phyloP scores from a whole-genome alignment of 1,284 basidiomycete species.

The Coniferiporia sulphurascens region DNA sequence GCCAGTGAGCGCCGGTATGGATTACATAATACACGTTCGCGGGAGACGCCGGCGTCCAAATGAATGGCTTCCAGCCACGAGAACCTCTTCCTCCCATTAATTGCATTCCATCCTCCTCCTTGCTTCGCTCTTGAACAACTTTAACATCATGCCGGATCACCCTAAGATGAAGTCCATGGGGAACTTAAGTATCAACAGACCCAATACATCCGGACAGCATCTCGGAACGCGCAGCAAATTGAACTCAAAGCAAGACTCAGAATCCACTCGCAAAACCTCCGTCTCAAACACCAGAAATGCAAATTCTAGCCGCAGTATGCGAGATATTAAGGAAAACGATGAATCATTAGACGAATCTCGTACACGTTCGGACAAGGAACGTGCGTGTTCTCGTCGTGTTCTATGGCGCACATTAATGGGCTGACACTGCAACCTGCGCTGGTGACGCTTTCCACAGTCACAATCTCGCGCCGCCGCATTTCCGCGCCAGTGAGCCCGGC shows the following conservation, averaged over 20 bases:
- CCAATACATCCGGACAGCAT: neutral
- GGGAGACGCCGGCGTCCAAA: neutral
- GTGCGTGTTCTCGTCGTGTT: neutral
- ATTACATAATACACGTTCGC: neutral
- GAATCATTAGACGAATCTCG: neutral
- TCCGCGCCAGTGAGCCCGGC: slow-evolving; percentile 5
- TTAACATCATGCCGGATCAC: neutral
- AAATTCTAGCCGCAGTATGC: neutral
- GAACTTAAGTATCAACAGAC: neutral
- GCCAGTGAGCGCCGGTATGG: too few species aligned
- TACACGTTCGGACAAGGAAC: neutral
- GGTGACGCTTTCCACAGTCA: neutral
- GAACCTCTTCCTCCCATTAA: neutral
- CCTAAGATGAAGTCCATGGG: neutral
- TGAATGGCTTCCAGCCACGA: neutral
- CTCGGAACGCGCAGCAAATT: neutral
- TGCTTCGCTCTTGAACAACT: neutral
- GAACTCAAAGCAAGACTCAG: neutral
- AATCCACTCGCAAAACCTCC: neutral
- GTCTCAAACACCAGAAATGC: neutral
- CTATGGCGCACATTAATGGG: neutral
- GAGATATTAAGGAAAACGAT: neutral
- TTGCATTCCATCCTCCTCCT: neutral
- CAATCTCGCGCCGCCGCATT: slow-evolving; percentile 4
- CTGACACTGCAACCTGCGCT: too few species aligned